Base-by-base conservation (phyloP, 108 stramenopile species). In the Nannochloropsis salina region DNA sequence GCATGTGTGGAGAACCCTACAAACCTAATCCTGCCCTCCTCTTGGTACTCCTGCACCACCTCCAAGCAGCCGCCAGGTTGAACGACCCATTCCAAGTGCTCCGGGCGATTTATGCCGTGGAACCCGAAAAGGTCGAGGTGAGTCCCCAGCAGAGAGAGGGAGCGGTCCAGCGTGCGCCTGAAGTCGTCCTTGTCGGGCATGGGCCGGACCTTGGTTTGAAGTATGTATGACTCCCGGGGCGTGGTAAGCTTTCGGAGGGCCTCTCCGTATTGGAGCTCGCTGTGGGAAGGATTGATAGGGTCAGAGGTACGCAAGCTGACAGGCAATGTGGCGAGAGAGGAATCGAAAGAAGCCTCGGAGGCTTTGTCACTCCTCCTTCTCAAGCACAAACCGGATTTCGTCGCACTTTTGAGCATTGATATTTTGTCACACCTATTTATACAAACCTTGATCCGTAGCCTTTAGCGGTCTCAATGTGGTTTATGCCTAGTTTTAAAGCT, bases 391-490 rank as follows among this genome's bases (percentile, higher is more conserved):
- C 31, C 31, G 31, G 31, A 31, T 31, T 31, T 31, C 31, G 31
- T 31, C 31, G 31, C 31, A 31, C 31, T 31, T 31, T 31, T 31
- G 31, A 31, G 31, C 31, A 31, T 31, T 1, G 31, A 1, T 1
- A 31, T 31, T 31, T 31, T 1, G 31, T 31, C 31, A 31, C 31
- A 31, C 31, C 31, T 31, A 31, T 31, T 31, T 31, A 31, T 89
- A 45, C 93, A 92, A 8, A 88, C 87, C 10, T 87, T 81, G 44
- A 94, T 89, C 88, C 94, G 45, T 42, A 85, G 45, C 4, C 20
- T 44, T 85, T 43, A 15, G 96, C 96, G 15, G 95, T 95, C 84
- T 97, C 96, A 86, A 97, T 94, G 89, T 97, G 96, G 89, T 94
- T 95, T 44, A 96, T 92, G 40, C 96, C 96, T 82, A 93, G 92